These are phyloP conservation scores for Botrytis sinoallii DNA, from an alignment of 2,329 filamentous ascomycete species.

Conservation along the genomic window DNA sequence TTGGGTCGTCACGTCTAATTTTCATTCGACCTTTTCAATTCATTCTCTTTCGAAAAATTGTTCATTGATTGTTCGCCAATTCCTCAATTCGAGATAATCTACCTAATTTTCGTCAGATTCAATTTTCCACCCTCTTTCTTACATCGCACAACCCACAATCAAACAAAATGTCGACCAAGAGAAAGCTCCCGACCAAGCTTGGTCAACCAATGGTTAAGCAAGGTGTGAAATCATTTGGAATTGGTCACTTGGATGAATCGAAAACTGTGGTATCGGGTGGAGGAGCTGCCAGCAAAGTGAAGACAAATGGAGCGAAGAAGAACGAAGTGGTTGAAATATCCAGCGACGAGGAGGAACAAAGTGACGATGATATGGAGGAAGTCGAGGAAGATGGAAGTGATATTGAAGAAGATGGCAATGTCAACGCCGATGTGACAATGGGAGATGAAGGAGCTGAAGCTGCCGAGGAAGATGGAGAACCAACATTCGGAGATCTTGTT, in stretches of 20 bases:
- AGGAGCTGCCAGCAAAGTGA: conserved; percentile 28
- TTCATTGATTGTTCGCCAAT: background rate
- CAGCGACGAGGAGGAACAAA: conserved; percentile 50
- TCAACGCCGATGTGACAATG: conserved; percentile 38
- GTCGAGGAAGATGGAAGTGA: conserved; percentile 43
- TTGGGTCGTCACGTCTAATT: background rate
- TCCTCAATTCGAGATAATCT: background rate
- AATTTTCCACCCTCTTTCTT: background rate
- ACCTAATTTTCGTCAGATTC: background rate
- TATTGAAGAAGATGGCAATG: conserved; percentile 45
- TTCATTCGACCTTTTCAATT: background rate
- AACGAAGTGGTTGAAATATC: conserved; percentile 52
- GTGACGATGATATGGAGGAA: conserved; percentile 46
- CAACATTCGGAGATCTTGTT: conserved; percentile 85
- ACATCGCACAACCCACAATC: background rate
- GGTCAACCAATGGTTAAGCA: conserved; percentile 53
- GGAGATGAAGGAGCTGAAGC: conserved; percentile 42
- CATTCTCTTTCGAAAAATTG: background rate
- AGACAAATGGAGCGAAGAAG: conserved; percentile 26
- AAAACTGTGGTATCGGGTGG: conserved; percentile 49
- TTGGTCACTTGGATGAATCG: conserved; percentile 56
- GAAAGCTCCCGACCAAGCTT: conserved; percentile 57
- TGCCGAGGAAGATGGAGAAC: conserved; percentile 41
- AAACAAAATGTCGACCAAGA: conserved; percentile 54
- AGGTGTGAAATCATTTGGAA: conserved; percentile 50